Evolutionary conservation across 495 filamentous ascomycete genomes (phyloP).

Genomic region (Penicillium robsamsonii): DNA sequence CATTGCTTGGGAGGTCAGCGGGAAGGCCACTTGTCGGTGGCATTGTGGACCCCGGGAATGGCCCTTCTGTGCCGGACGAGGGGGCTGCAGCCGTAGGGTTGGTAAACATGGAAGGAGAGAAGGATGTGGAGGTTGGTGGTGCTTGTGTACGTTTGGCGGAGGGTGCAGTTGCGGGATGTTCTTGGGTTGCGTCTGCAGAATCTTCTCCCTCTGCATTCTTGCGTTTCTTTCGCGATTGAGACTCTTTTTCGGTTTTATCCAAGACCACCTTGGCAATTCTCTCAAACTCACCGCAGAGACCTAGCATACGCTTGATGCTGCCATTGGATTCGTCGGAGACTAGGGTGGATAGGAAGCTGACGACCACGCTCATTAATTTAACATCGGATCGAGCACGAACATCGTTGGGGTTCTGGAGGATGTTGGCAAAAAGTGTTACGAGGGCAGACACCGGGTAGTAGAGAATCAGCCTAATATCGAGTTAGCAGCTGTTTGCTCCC

Average conservation of each 20-base stretch:
- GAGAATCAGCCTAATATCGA: slow-evolving; percentile 71
- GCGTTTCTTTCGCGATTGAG: slow-evolving; percentile 73
- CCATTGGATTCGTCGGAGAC: slow-evolving; percentile 74
- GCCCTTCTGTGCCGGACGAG: slow-evolving; percentile 27
- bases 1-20: slow-evolving; percentile 26
- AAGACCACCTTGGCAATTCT: slow-evolving; percentile 90
- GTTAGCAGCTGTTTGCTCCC: slow-evolving; percentile 9
- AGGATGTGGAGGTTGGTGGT: slow-evolving; percentile 30
- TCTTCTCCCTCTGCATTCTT: slow-evolving; percentile 59
- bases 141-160: slow-evolving; percentile 25
- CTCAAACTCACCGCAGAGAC: slow-evolving; percentile 91
- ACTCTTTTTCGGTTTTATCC: slow-evolving; percentile 84
- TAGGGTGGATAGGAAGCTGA: slow-evolving; percentile 81
- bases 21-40: slow-evolving; percentile 29
- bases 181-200: slow-evolving; percentile 19
- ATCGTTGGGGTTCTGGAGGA: slow-evolving; percentile 93
- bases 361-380: slow-evolving; percentile 86
- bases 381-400: slow-evolving; percentile 83
- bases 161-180: slow-evolving; percentile 25
- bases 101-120: slow-evolving; percentile 36
- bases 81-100: slow-evolving; percentile 27
- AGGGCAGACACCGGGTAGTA: slow-evolving; percentile 97
- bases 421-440: slow-evolving; percentile 94
- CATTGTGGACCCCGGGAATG: slow-evolving; percentile 34
- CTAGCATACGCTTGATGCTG: slow-evolving; percentile 87